Base-by-base conservation (phyloP, 2,329 filamentous ascomycete genomes). In the Pleurostoma richardsiae region DNA sequence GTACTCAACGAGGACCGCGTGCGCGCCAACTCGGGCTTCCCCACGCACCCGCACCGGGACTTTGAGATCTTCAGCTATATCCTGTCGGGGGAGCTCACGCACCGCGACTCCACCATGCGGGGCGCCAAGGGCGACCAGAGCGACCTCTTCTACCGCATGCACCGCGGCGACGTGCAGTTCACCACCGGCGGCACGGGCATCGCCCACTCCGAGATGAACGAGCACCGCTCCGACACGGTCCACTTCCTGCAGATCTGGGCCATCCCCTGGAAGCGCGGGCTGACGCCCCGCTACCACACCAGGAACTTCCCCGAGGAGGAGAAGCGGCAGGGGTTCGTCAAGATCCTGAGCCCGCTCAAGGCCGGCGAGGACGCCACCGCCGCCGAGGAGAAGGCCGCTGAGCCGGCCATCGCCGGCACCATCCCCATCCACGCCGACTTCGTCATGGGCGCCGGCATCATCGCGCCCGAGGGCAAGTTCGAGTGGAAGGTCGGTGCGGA, bases 221-320 rank as follows among this genome's bases (percentile, higher is more conserved):
- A 94, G 67, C 83, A 89, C 62, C 63, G 70, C 45, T 68, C 76
- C 10, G 80, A 88, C 40, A 81, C 85, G 28, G 86, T 89, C 10
- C 89, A 95, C 62, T 95, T 95, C 61, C 70, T 95, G 31, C 90
- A 95, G 67, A 95, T 95, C 57, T 95, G 89, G 90, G 88, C 85
- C 1, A 72, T 88, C 43, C 89, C 89, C 0, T 91, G 89, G 79
- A 83, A 82, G 63, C 69, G 75, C 27, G 85, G 87, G 1, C 73
- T 95, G 42, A 74, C 76, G 41, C 90, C 90, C 2, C 75, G 79
- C 38, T 95, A 95, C 62, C 86, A 90, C 64, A 94, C 87, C 4
- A 76, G 74, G 50, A 78, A 80, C 52, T 95, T 90, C 56, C 67
- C 72, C 43, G 89, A 95, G 42, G 85, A 82, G 48, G 75, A 78